phyloP scores from a whole-genome alignment of 768 basidiomycete genomes.

The Infundibulicybe gibba region DNA sequence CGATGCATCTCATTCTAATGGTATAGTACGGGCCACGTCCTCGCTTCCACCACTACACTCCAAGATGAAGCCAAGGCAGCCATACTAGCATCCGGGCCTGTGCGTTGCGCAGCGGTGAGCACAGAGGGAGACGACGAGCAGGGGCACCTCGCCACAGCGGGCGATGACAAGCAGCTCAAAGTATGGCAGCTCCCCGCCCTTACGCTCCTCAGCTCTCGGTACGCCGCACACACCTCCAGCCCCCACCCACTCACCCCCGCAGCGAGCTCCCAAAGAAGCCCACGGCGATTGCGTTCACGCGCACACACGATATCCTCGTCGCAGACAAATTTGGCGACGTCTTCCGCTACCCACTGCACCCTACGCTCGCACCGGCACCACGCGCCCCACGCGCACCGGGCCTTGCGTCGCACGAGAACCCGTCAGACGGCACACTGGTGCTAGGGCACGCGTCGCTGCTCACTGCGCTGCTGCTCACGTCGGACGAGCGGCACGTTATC shows the following conservation, averaged over 20 bases:
- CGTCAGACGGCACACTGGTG: conserved; percentile 64
- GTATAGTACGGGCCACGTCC: conserved; percentile 49
- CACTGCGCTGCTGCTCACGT: conserved; percentile 65
- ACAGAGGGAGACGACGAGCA: conserved; percentile 26
- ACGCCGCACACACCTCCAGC: background rate
- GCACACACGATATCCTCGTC: conserved; percentile 58
- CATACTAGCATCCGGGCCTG: conserved; percentile 46
- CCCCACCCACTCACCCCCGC: background rate
- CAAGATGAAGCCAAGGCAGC: conserved; percentile 1
- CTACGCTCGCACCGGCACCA: conserved; percentile 23
- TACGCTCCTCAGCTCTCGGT: conserved; percentile 63
- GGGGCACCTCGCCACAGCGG: conserved; percentile 47
- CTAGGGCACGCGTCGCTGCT: conserved; percentile 89
- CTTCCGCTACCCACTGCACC: conserved; percentile 71
- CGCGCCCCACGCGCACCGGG: conserved; percentile 27
- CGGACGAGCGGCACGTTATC: conserved; percentile 71
- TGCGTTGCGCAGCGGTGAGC: conserved; percentile 58
- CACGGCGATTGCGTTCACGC: conserved; percentile 67
- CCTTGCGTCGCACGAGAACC: conserved; percentile 62
- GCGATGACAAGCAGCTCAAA: conserved; percentile 80
- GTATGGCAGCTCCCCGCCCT: conserved; percentile 66
- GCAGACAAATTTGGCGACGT: conserved; percentile 96
- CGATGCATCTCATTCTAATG: conserved; percentile 2
- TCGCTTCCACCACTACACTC: conserved; percentile 38
- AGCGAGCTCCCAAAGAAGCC: conserved; percentile 82